phyloP scores from a whole-genome alignment of 2,329 filamentous ascomycete species.

The Malbranchea cinnamomea region DNA sequence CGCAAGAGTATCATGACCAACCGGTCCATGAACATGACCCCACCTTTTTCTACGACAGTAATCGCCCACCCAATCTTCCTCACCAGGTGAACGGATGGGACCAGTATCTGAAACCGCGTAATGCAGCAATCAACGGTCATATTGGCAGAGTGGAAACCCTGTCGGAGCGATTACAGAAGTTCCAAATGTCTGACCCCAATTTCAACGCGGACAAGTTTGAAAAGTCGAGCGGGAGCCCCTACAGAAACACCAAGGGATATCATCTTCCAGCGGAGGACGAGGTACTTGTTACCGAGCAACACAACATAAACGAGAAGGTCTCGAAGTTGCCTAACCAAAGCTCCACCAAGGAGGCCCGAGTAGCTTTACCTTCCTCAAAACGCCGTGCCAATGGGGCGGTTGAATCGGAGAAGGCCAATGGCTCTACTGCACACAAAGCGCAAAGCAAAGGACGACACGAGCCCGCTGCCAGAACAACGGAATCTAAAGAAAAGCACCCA shows the following conservation, averaged over 20 bases:
- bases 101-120: slow-evolving; percentile 4
- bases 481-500: slow-evolving; percentile 18
- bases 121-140: slow-evolving; percentile 14
- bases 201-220: slow-evolving; percentile 14
- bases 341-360: slow-evolving; percentile 16
- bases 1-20: slow-evolving; percentile 24
- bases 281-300: too few relatives aligned
- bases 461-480: slow-evolving; percentile 9
- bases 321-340: not conserved
- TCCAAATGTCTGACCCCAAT: slow-evolving; percentile 23
- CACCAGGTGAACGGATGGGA: slow-evolving; percentile 10
- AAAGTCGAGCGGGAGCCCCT: slow-evolving; percentile 11
- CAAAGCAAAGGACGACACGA: slow-evolving; percentile 23
- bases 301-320: too few relatives aligned
- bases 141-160: slow-evolving; percentile 20
- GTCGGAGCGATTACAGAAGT: slow-evolving; percentile 23
- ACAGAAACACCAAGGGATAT: slow-evolving; percentile 11
- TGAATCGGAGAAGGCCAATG: slow-evolving; percentile 24
- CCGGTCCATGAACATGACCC: slow-evolving; percentile 21
- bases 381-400: slow-evolving; percentile 18
- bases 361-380: slow-evolving; percentile 17
- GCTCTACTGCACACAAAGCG: slow-evolving; percentile 17
- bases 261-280: slow-evolving; percentile 10
- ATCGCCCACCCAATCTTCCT: slow-evolving; percentile 14
- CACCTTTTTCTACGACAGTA: slow-evolving; percentile 10